These are phyloP conservation scores for Umbellularia californica DNA, from an alignment of 164 flowering plant species.

Conservation along the genomic window DNA sequence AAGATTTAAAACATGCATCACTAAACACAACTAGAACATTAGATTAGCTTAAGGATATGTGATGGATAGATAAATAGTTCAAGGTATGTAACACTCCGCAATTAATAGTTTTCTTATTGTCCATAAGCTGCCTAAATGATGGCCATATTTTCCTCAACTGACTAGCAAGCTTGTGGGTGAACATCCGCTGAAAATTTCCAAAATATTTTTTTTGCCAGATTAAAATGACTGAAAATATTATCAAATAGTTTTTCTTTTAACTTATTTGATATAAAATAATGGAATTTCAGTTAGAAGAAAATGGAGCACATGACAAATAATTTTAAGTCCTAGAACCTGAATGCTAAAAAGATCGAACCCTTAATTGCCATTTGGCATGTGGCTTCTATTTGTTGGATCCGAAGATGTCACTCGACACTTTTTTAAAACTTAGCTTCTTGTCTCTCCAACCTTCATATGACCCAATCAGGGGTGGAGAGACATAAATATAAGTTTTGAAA, in stretches of 20 bases:
- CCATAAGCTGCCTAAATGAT: too few relatives aligned
- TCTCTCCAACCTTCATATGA: background rate
- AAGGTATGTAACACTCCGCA: too few relatives aligned
- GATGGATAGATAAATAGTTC: too few relatives aligned
- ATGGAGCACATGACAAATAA: background rate
- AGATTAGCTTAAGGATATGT: too few relatives aligned
- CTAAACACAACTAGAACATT: too few relatives aligned
- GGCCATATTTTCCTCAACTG: background rate
- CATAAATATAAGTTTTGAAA: background rate
- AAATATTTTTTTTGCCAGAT: background rate
- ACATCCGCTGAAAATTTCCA: background rate
- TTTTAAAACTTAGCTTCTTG: background rate
- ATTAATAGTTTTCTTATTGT: too few relatives aligned
- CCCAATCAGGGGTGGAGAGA: background rate
- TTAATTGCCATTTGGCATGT: background rate
- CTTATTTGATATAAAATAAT: too few relatives aligned
- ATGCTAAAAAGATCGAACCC: background rate
- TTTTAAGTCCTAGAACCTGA: too few relatives aligned
- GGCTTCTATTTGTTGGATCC: background rate
- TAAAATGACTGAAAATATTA: background rate
- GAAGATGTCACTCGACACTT: background rate
- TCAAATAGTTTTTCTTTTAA: too few relatives aligned
- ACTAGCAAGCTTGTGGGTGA: background rate
- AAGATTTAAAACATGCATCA: too few relatives aligned
- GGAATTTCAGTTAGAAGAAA: background rate